Evolutionary conservation across 495 filamentous ascomycete species (phyloP), one percentile per base, ranked within the genome.

Genomic region (Aspergillus haitiensis): DNA sequence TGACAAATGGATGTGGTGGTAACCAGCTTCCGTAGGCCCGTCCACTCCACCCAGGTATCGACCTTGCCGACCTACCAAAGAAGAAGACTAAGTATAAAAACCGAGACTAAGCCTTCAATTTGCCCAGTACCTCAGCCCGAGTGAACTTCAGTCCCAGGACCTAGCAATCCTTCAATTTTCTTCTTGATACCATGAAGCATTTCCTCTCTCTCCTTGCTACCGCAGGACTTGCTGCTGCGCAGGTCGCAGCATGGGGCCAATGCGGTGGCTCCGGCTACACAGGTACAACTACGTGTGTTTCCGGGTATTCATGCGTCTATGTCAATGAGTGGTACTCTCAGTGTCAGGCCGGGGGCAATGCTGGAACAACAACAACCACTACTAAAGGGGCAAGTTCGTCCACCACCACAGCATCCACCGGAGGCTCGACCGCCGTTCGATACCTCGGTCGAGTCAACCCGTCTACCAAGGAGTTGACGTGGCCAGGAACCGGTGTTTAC

Each of bases 371-470:
- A 50, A 32, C 47, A 4, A 8, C 31, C 16, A 50, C 47, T 8
- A 50, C 45, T 16, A n/a, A 8, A 13, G 32, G 18, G 16, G 13
- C 47, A 12, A 8, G 13, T 18, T 27, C 47, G 31, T 27, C 12
- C 45, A n/a, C 10, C 12, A 50, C 47, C 3, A 27, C 21, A 27
- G 21, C 21, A 27, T 27, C 21, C 47, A 27, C 11, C 9, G 47
- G 21, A 16, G 45, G 16, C 45, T 11, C 45, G 18, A 16, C 47
- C 13, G 12, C 21, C 21, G 21, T 50, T 27, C 11, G 18, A 12
- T 50, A 50, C 18, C 47, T 50, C 47, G 47, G 47, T 12, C 47
- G 47, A 21, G 47, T 50, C 47, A 50, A 50, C 47, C 47, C 47
- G 2, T 15, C 47, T 1, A 50, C 47, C 2, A 50, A 50, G 5